Evolutionary conservation across 345 rosid genomes (phyloP), one percentile per base, ranked within the genome.

Genomic region (Murraya koenigii): DNA sequence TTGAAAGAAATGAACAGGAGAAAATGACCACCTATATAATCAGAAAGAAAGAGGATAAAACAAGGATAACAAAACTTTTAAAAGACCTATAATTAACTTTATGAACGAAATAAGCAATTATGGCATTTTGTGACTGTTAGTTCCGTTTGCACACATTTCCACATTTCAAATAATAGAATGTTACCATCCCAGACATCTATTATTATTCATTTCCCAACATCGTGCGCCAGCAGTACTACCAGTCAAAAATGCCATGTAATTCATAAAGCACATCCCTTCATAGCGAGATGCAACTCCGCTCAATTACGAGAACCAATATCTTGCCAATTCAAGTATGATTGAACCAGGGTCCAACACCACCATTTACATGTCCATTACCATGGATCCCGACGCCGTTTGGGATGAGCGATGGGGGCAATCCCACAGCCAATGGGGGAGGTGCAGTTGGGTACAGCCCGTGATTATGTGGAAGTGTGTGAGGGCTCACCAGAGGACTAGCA

Each of bases 321-420:
- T 68, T 4, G 77, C 7, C 54, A 70, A 14, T 19, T 77, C 74
- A 91, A 19, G 85, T 54, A 76, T 93, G 98, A 83, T 75, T 93
- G 89, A 89, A 97, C 99, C 98, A 94, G 39, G 98, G 94, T 62
- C 92, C 89, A 2, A 88, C 89, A 0, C 88, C 89, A 65, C 92
- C 94, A 59, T 94, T 94, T 54, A 88, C 87, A 25, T 94, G 97
- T 15, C 98, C 94, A 22, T 93, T 97, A 77, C 92, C 82, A 72
- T 92, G 99, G 84, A 87, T 83, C 69, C 91, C 92, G 28, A 87
- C 90, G 36, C 96, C 94, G 30, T 90, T 94, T 6, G 97, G 92
- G 75, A 91, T 73, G 41, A 90, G 84, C 6, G 92, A 81, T 32
- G 92, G 88, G 15, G 97, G 93, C 63, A 89, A 77, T 36, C 96